Percentiles rank a stretch among this genome's conserved stretches.
phyloP scores from a whole-genome alignment of 2,329 filamentous ascomycete genomes.

The Lachnellula occidentalis region DNA sequence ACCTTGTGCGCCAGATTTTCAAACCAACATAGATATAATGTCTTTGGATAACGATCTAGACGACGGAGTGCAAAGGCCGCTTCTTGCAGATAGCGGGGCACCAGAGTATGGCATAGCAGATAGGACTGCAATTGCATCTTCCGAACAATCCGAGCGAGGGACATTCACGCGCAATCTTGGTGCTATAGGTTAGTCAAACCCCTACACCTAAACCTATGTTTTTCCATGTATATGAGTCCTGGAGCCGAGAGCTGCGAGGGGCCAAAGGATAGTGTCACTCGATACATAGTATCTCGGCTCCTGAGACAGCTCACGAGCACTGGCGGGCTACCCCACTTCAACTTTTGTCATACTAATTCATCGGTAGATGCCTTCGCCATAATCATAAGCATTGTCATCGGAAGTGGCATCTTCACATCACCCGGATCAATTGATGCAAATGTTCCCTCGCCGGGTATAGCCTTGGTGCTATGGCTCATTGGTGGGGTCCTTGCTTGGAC shows the following conservation, averaged over 20 bases:
- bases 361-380: slow-evolving; percentile 48
- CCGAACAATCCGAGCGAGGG: neutral
- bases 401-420: slow-evolving; percentile 60
- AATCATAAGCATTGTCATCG: slow-evolving; percentile 58
- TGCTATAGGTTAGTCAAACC: slow-evolving; percentile 22
- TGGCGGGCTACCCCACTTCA: too few relatives aligned
- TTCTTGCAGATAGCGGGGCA: slow-evolving; percentile 1
- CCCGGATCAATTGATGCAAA: slow-evolving; percentile 58
- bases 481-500: slow-evolving; percentile 60
- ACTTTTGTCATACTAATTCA: too few relatives aligned
- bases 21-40: too few relatives aligned
- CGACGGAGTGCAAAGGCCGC: neutral
- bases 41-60: too few relatives aligned
- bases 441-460: slow-evolving; percentile 54
- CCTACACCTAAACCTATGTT: too few relatives aligned
- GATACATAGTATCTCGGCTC: too few relatives aligned
- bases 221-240: too few relatives aligned
- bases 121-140: neutral
- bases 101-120: slow-evolving; percentile 1
- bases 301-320: too few relatives aligned
- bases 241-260: too few relatives aligned
- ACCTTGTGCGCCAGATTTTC: too few relatives aligned
- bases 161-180: slow-evolving; percentile 43
- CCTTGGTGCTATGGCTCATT: slow-evolving; percentile 55
- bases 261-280: too few relatives aligned